These are phyloP conservation scores for Kluyveromyces marxianus DNA, from an alignment of 1,139 yeast species.

Conservation along the genomic window DNA sequence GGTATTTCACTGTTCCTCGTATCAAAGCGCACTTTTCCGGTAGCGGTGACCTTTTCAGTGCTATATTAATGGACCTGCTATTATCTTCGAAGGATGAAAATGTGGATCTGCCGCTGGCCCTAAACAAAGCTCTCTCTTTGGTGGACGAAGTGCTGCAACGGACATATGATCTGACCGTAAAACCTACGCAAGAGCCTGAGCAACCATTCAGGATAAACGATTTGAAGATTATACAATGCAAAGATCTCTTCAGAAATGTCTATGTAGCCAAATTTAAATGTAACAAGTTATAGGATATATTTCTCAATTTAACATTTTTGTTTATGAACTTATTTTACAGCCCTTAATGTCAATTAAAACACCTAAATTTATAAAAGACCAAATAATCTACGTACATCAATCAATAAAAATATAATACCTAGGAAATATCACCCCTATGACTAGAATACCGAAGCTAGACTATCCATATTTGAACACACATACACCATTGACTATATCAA, in stretches of 20 bases:
- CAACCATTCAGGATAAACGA: constrained; percentile 27
- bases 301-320: not conserved
- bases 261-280: constrained; percentile 5
- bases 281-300: constrained; percentile 1
- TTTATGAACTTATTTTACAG: too few species aligned
- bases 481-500: too few species aligned
- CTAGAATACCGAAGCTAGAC: too few species aligned
- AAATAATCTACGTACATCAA: too few species aligned
- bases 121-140: constrained; percentile 29
- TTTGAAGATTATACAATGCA: constrained; percentile 30
- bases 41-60: constrained; percentile 86
- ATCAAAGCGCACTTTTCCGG: constrained; percentile 80
- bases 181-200: constrained; percentile 8
- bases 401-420: too few species aligned
- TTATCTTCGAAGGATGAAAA: constrained; percentile 16
- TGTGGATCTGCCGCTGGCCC: constrained; percentile 16
- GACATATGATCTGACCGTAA: constrained; percentile 24
- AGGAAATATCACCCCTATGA: too few species aligned
- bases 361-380: too few species aligned
- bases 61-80: constrained; percentile 59
- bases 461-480: too few species aligned
- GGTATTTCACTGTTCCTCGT: constrained; percentile 43
- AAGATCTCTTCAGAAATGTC: constrained; percentile 17
- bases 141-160: constrained; percentile 29
- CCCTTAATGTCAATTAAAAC: too few species aligned